These are phyloP conservation scores for Monilinia aucupariae DNA, from an alignment of 2,329 filamentous ascomycete genomes.

Conservation along the genomic window DNA sequence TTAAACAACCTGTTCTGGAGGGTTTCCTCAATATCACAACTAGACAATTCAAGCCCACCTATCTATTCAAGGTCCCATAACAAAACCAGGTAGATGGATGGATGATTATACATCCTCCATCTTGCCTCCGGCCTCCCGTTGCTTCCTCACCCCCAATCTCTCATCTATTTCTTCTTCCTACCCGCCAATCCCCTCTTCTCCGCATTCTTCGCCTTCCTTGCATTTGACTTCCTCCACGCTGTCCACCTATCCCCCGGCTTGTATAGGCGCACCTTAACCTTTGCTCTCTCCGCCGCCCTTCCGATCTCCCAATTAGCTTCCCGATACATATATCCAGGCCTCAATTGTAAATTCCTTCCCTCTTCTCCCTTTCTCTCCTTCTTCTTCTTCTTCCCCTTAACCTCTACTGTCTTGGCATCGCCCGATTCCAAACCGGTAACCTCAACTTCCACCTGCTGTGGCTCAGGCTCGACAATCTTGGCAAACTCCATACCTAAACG, in stretches of 20 bases:
- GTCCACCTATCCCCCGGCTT: slow-evolving; percentile 51
- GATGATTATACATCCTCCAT: neutral
- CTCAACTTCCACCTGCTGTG: neutral
- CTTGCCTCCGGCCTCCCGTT: neutral
- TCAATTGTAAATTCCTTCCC: slow-evolving; percentile 38
- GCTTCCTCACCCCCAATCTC: neutral
- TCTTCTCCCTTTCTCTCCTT: slow-evolving; percentile 35
- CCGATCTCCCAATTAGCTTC: slow-evolving; percentile 66
- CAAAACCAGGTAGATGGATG: neutral
- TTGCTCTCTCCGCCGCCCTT: slow-evolving; percentile 53
- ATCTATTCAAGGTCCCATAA: neutral
- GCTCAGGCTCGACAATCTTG: slow-evolving; percentile 38
- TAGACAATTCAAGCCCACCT: neutral
- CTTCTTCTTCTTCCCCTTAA: slow-evolving; percentile 19
- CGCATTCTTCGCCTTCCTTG: slow-evolving; percentile 44
- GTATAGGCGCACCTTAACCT: slow-evolving; percentile 52
- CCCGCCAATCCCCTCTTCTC: slow-evolving; percentile 49
- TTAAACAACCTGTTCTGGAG: neutral
- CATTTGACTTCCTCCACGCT: slow-evolving; percentile 57
- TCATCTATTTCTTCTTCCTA: slow-evolving; percentile 34
- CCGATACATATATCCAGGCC: slow-evolving; percentile 57
- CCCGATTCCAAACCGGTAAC: slow-evolving; percentile 18
- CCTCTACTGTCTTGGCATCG: slow-evolving; percentile 12
- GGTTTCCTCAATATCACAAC: neutral
- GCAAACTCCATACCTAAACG: slow-evolving; percentile 66